phyloP scores from a whole-genome alignment of 371 early-diverging fungal species.

The Encephalitozoon cuniculi region DNA sequence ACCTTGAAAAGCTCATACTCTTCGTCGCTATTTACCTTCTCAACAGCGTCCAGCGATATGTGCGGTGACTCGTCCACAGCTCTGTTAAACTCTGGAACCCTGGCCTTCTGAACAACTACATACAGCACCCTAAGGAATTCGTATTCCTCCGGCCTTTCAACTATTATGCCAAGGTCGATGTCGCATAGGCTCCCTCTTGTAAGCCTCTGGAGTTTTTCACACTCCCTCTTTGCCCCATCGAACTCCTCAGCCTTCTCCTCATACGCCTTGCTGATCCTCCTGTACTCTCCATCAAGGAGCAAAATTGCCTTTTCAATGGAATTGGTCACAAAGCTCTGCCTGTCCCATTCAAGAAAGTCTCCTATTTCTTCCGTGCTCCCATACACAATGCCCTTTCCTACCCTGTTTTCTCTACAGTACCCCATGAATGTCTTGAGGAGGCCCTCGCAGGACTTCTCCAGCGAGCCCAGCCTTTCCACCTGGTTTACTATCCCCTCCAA shows the following conservation, averaged over 20 bases:
- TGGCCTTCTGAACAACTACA: slow-evolving; percentile 6
- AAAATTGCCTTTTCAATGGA: background rate
- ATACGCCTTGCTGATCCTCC: background rate
- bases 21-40: slow-evolving; percentile 9
- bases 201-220: background rate
- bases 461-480: background rate
- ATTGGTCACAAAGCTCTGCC: background rate
- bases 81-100: background rate
- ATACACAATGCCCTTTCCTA: background rate
- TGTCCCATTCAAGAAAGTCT: background rate
- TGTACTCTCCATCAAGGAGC: background rate
- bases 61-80: background rate
- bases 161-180: background rate
- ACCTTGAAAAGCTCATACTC: background rate
- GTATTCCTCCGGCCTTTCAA: background rate
- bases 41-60: background rate
- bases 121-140: slow-evolving; percentile 19
- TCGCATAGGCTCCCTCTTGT: slow-evolving; percentile 16
- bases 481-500: slow-evolving; percentile 2
- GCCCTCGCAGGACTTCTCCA: background rate
- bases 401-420: background rate
- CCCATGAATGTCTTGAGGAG: background rate
- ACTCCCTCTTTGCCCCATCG: background rate
- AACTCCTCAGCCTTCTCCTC: background rate
- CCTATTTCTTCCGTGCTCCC: background rate